These are phyloP conservation scores for Talaromyces liani DNA, from an alignment of 495 filamentous ascomycete species.

Conservation along the genomic window DNA sequence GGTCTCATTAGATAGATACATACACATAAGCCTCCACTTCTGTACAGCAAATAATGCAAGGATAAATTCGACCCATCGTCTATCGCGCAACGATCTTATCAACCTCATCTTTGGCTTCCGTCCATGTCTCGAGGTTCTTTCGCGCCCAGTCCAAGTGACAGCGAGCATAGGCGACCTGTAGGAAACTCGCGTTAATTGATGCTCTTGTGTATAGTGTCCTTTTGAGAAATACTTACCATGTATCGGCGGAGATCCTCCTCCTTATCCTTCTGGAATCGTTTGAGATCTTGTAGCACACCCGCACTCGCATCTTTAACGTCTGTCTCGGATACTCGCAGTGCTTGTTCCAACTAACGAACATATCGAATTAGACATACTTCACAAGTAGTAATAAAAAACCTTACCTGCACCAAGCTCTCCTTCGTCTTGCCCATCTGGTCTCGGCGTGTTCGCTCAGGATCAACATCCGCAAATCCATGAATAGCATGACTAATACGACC, in stretches of 20 bases:
- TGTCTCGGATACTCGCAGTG: conserved; percentile 73
- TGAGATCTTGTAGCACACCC: conserved; percentile 80
- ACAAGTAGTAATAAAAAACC: no score
- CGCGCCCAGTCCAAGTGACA: conserved; percentile 98
- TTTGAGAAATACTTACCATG: conserved; percentile 61
- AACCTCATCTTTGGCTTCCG: conserved; percentile 88
- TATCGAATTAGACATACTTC: no score
- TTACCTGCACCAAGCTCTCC: conserved; percentile 60
- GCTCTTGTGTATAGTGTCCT: not conserved
- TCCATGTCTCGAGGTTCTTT: conserved; percentile 94
- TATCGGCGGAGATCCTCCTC: conserved; percentile 89
- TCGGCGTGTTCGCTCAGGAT: conserved; percentile 84
- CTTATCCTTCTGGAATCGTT: conserved; percentile 88
- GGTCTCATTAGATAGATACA: conserved; percentile 7
- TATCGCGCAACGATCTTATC: conserved; percentile 69
- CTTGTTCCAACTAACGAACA: conserved; percentile 88
- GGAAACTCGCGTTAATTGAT: not conserved
- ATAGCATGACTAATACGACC: conserved; percentile 89
- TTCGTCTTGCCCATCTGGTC: conserved; percentile 94
- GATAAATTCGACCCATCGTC: conserved; percentile 2
- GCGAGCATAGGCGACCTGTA: conserved; percentile 81
- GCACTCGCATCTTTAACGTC: conserved; percentile 87
- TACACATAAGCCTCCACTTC: conserved; percentile 3
- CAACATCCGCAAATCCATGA: conserved; percentile 91
- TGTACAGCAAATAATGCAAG: conserved; percentile 3